Percentiles rank a stretch among this genome's conserved stretches.
phyloP scores from a whole-genome alignment of 2,329 filamentous ascomycete species.

The Kalaharituber pfeilii region DNA sequence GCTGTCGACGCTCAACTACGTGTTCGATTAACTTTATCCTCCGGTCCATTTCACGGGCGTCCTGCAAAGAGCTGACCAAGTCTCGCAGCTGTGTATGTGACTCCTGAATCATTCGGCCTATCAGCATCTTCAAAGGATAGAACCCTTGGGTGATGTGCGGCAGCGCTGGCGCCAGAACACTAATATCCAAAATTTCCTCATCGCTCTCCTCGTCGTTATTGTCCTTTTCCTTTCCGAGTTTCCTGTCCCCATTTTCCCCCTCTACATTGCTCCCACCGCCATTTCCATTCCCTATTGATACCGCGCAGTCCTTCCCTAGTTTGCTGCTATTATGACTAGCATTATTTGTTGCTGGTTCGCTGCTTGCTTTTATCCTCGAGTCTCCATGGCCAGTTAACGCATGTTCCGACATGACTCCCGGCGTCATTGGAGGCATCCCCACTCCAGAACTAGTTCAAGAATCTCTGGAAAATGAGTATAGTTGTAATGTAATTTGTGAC shows the following conservation, averaged over 20 bases:
- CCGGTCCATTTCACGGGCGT: constrained; percentile 36
- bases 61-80: constrained; percentile 18
- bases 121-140: constrained; percentile 54
- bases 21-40: constrained; percentile 33
- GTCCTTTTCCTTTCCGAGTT: constrained; percentile 29
- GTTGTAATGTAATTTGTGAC: neutral
- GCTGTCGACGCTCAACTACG: constrained; percentile 58
- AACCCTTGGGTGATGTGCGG: constrained; percentile 58
- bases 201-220: neutral
- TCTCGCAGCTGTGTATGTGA: constrained; percentile 63
- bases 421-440: constrained; percentile 2
- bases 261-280: constrained; percentile 43
- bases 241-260: constrained; percentile 40
- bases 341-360: neutral
- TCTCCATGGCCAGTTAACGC: neutral
- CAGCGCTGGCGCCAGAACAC: constrained; percentile 29
- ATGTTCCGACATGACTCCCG: constrained; percentile 2
- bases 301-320: constrained; percentile 13
- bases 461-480: neutral
- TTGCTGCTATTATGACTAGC: constrained; percentile 2
- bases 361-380: neutral
- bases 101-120: constrained; percentile 64
- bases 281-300: constrained; percentile 14
- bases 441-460: neutral
- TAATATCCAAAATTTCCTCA: constrained; percentile 46